These are phyloP conservation scores for Saccharomycopsis schoenii DNA, from an alignment of 805 yeast species.

Conservation along the genomic window DNA sequence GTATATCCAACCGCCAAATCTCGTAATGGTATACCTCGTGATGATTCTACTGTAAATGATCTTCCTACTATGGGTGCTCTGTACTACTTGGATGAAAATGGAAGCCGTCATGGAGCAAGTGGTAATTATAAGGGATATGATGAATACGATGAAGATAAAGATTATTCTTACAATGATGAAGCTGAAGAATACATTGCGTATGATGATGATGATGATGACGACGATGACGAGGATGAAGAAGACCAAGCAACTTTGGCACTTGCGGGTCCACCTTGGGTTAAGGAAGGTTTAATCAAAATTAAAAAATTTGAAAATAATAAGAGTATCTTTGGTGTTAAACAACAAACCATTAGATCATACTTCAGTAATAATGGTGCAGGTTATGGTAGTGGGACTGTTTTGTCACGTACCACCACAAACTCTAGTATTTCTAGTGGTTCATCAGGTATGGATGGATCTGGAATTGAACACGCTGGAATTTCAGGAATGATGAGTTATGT, in stretches of 20 bases:
- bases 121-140: background rate
- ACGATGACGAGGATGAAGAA: conserved; percentile 28
- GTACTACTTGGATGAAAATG: background rate
- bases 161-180: background rate
- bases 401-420: conserved; percentile 11
- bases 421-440: conserved; percentile 21
- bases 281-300: conserved; percentile 53
- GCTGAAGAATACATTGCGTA: background rate
- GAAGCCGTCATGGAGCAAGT: background rate
- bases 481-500: background rate
- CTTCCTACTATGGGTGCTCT: background rate
- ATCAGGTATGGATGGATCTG: background rate
- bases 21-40: background rate
- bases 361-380: conserved; percentile 4
- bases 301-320: conserved; percentile 16
- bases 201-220: conserved; percentile 16
- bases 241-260: conserved; percentile 53
- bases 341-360: conserved; percentile 2
- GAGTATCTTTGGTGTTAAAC: conserved; percentile 11
- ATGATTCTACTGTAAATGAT: background rate
- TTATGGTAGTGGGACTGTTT: background rate
- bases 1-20: background rate
- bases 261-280: conserved; percentile 68
- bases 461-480: background rate
- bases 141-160: background rate